These are phyloP conservation scores for Macaranga tanarius DNA, from an alignment of 441 rosid species.

Conservation along the genomic window DNA sequence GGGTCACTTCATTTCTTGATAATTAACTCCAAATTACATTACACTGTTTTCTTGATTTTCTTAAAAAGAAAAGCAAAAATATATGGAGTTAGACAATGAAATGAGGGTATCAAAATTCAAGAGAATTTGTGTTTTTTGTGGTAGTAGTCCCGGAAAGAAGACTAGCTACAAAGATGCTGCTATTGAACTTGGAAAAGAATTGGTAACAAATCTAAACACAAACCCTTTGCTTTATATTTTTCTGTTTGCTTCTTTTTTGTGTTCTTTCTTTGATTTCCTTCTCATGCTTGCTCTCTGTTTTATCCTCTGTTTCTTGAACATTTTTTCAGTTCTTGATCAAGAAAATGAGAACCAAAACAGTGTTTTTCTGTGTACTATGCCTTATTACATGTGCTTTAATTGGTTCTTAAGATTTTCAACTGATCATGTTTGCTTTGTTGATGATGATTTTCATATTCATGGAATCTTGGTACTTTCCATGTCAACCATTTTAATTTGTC, in stretches of 20 bases:
- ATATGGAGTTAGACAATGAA: constrained; percentile 52
- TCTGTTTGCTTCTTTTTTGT: neutral
- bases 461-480: too few relatives aligned
- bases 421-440: too few relatives aligned
- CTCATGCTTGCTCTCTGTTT: neutral
- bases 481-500: too few relatives aligned
- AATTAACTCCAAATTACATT: too few relatives aligned
- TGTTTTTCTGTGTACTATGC: neutral
- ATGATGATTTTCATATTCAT: too few relatives aligned
- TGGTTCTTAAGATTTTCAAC: too few relatives aligned
- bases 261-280: neutral
- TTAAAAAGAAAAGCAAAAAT: constrained; percentile 13
- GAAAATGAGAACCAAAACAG: neutral
- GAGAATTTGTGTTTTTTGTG: constrained; percentile 91
- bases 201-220: constrained; percentile 40
- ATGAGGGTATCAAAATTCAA: constrained; percentile 58
- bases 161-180: constrained; percentile 77
- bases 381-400: too few relatives aligned
- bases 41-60: neutral
- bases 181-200: constrained; percentile 75
- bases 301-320: neutral
- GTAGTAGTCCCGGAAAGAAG: constrained; percentile 90
- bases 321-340: neutral
- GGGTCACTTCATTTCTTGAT: constrained; percentile 11
- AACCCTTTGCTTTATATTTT: neutral